Evolutionary conservation across 2,329 filamentous ascomycete genomes (phyloP).

Genomic region (Aspergillus sp.): DNA sequence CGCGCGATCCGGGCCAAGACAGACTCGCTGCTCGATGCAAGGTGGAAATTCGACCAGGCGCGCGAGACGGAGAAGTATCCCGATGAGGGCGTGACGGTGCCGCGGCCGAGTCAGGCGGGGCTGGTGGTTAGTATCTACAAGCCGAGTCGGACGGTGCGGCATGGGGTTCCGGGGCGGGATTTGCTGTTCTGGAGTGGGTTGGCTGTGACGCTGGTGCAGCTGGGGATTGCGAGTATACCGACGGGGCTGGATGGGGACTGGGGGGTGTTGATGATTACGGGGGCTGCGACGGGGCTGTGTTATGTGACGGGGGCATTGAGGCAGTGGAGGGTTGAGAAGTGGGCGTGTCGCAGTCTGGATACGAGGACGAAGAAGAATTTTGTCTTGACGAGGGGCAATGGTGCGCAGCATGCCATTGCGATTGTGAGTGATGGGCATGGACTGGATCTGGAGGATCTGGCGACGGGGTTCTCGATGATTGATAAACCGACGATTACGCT

Average conservation of each 20-base stretch:
- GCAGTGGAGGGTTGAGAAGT: slow-evolving; percentile 49
- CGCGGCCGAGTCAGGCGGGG: slow-evolving; percentile 22
- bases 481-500: slow-evolving; percentile 9
- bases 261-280: slow-evolving; percentile 43
- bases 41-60: slow-evolving; percentile 11
- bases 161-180: slow-evolving; percentile 20
- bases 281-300: slow-evolving; percentile 38
- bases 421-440: slow-evolving; percentile 35
- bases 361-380: slow-evolving; percentile 25
- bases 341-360: slow-evolving; percentile 35
- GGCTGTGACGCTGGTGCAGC: slow-evolving; percentile 21
- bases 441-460: slow-evolving; percentile 46
- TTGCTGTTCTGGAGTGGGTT: slow-evolving; percentile 25
- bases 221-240: slow-evolving; percentile 39
- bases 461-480: slow-evolving; percentile 23
- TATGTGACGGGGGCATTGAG: slow-evolving; percentile 35
- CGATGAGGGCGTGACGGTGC: not conserved
- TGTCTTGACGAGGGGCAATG: slow-evolving; percentile 45
- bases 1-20: slow-evolving; percentile 6
- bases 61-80: slow-evolving; percentile 3
- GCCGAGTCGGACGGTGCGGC: slow-evolving; percentile 14
- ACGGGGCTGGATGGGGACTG: slow-evolving; percentile 35
- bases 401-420: slow-evolving; percentile 41
- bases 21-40: slow-evolving; percentile 12
- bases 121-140: slow-evolving; percentile 29